phyloP scores from a whole-genome alignment of 2,329 filamentous ascomycete species.

The Elsinoe arachidis region DNA sequence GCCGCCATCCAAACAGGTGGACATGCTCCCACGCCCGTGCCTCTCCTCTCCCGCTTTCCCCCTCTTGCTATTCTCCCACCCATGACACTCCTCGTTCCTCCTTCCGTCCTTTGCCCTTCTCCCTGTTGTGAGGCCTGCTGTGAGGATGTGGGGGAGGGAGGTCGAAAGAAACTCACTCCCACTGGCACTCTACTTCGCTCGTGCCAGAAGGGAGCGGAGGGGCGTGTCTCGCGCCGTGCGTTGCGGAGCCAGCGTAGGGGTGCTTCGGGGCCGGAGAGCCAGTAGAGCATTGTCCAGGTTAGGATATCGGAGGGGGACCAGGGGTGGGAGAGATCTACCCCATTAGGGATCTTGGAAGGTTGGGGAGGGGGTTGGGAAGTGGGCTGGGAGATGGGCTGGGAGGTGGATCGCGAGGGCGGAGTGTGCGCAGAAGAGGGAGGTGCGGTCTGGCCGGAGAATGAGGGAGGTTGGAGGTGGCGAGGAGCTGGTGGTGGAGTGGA shows the following conservation, averaged over 20 bases:
- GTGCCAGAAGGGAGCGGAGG: slow-evolving; percentile 22
- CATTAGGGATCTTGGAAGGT: slow-evolving; percentile 2
- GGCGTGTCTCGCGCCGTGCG: slow-evolving; percentile 19
- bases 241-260: slow-evolving; percentile 45
- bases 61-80: background rate
- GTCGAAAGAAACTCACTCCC: slow-evolving; percentile 33
- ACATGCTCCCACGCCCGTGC: background rate
- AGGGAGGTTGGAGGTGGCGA: no score
- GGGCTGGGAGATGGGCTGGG: background rate
- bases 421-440: no score
- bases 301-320: slow-evolving; percentile 46
- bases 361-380: background rate
- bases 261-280: slow-evolving; percentile 58
- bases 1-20: slow-evolving; percentile 32
- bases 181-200: slow-evolving; percentile 28
- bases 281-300: slow-evolving; percentile 53
- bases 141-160: background rate
- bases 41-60: background rate
- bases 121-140: background rate
- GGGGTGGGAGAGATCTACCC: slow-evolving; percentile 15
- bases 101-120: background rate
- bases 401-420: no score
- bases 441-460: no score
- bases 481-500: no score
- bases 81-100: background rate